Conservation (phyloP, 2,329 filamentous ascomycete genomes). For the Colletotrichum cordylinicola region DNA sequence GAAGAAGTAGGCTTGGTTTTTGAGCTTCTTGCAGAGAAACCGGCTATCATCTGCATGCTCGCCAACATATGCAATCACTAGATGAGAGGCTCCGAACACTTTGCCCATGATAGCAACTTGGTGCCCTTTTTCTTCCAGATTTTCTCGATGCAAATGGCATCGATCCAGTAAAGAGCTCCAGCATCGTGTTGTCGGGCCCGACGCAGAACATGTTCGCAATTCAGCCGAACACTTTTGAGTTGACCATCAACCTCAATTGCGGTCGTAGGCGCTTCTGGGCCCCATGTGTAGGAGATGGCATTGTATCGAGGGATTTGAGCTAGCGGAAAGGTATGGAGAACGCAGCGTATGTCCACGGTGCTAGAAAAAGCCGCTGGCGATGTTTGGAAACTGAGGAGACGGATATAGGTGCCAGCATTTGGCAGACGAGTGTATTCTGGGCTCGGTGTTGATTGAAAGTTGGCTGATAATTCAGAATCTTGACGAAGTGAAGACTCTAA, state of each 20-base stretch:
- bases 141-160: not conserved
- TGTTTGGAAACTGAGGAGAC: not conserved
- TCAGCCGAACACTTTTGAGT: not conserved
- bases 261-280: not conserved
- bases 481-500: not conserved
- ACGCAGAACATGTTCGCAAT: not conserved
- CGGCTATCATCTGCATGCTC: not conserved
- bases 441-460: not conserved
- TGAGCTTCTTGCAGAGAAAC: not conserved
- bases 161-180: not conserved
- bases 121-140: not conserved
- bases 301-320: not conserved
- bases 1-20: not conserved
- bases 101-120: not conserved
- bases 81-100: not conserved
- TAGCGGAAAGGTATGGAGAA: not conserved
- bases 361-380: too few species aligned
- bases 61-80: not conserved
- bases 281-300: not conserved
- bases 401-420: not conserved
- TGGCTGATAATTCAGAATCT: not conserved
- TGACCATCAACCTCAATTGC: not conserved
- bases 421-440: not conserved
- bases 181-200: not conserved
- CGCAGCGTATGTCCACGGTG: not conserved